Conservation (phyloP, 192 early-diverging fungal genomes). For the Entomortierella parvispora region DNA sequence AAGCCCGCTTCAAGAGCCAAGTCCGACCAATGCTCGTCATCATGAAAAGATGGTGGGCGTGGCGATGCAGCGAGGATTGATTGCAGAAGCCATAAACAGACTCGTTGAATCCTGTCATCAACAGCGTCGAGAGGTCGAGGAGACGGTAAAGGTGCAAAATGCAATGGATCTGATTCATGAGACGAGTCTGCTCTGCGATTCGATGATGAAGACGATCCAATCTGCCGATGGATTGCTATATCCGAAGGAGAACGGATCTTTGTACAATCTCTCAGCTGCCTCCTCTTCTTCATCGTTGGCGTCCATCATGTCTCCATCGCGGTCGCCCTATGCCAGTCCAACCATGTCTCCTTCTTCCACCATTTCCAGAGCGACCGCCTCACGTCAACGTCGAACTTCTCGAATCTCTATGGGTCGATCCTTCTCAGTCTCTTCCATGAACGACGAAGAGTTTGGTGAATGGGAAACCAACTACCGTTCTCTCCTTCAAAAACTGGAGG, state of each 20-base stretch:
- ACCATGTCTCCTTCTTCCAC: conserved; percentile 15
- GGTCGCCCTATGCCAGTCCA: conserved; percentile 15
- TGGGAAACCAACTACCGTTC: conserved; percentile 25
- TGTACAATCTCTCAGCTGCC: conserved; percentile 21
- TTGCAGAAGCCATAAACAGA: conserved; percentile 39
- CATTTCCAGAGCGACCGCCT: conserved; percentile 14
- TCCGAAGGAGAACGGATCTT: conserved; percentile 2
- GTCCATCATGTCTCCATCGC: not conserved
- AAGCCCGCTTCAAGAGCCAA: conserved; percentile 1
- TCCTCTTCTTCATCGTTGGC: conserved; percentile 30
- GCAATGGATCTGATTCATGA: conserved; percentile 39
- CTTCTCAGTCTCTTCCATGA: conserved; percentile 32
- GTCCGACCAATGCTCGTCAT: conserved; percentile 17
- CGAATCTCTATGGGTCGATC: conserved; percentile 16
- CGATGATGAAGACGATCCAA: conserved; percentile 15
- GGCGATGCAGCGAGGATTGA: conserved; percentile 44
- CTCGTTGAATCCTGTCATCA: conserved; percentile 34
- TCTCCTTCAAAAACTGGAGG: conserved; percentile 24
- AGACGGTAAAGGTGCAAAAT: conserved; percentile 25
- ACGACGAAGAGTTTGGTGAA: conserved; percentile 29
- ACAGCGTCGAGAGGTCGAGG: conserved; percentile 36
- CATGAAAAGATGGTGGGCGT: conserved; percentile 48
- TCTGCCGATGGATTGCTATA: conserved; percentile 22
- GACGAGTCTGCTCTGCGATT: conserved; percentile 20
- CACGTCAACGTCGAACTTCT: conserved; percentile 18